phyloP scores from a whole-genome alignment of 129 eudicot species.

The Oenanthe sinensis region DNA sequence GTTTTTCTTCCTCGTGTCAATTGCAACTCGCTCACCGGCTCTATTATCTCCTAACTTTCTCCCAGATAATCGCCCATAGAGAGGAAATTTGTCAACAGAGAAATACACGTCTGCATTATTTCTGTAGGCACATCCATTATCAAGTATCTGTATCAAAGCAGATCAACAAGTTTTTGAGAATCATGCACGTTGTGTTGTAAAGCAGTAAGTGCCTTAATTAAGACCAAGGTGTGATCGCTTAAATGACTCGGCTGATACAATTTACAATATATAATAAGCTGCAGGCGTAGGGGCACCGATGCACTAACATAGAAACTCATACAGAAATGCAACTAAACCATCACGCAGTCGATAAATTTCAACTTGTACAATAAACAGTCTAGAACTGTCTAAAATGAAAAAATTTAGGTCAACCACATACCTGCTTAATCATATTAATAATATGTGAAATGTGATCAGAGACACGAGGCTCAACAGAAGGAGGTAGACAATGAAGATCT shows the following conservation, averaged over 20 bases:
- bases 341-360: no score
- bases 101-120: constrained; percentile 82
- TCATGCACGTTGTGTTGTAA: neutral
- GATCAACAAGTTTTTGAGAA: neutral
- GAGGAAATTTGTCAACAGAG: constrained; percentile 70
- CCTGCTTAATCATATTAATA: constrained; percentile 81
- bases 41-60: constrained; percentile 87
- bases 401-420: constrained; percentile 12
- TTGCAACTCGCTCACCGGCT: constrained; percentile 92
- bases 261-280: neutral
- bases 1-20: constrained; percentile 79
- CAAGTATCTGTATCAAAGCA: constrained; percentile 56
- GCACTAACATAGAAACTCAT: neutral
- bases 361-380: neutral
- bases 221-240: neutral
- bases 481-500: constrained; percentile 71
- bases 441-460: constrained; percentile 93
- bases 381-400: neutral
- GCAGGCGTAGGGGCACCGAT: neutral
- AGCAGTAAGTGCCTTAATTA: neutral
- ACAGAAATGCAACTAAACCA: no score
- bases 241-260: neutral
- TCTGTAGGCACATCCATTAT: constrained; percentile 70
- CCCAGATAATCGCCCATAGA: constrained; percentile 79
- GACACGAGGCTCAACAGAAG: constrained; percentile 90